A percentile compares a stretch with the other conserved stretches of the same genome.
Evolutionary conservation across 768 basidiomycete genomes (phyloP).

Genomic region (Tylopilus sp.): DNA sequence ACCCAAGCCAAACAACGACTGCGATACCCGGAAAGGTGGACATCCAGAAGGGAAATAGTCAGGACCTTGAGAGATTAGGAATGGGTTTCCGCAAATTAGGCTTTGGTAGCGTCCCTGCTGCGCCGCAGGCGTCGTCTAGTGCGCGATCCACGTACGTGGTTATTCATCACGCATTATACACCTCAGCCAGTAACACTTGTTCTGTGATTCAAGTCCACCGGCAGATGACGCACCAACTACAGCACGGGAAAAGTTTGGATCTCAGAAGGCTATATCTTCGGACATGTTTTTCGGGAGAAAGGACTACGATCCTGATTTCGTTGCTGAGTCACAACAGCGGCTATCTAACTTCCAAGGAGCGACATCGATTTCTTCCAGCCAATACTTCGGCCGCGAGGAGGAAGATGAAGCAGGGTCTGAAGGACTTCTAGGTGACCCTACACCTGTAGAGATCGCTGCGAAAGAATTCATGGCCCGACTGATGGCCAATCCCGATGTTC

Average conservation of each 20-base stretch:
- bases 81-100: conserved; percentile 79
- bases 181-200: neutral
- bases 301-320: conserved; percentile 70
- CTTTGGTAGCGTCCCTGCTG: conserved; percentile 76
- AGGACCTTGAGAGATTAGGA: conserved; percentile 55
- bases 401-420: conserved; percentile 55
- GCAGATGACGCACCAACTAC: conserved; percentile 65
- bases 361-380: conserved; percentile 88
- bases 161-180: neutral
- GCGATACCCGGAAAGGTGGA: conserved; percentile 28
- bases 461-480: conserved; percentile 73
- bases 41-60: conserved; percentile 39
- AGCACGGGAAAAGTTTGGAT: conserved; percentile 88
- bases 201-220: conserved; percentile 20
- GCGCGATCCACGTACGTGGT: conserved; percentile 37
- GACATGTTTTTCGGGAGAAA: conserved; percentile 97
- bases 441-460: conserved; percentile 60
- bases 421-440: conserved; percentile 48
- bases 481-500: conserved; percentile 83
- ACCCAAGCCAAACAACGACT: conserved; percentile 22
- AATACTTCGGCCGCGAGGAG: conserved; percentile 94
- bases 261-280: conserved; percentile 94
- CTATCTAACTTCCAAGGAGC: conserved; percentile 87
- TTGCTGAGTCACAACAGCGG: conserved; percentile 76
- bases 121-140: conserved; percentile 51